These are phyloP conservation scores for Schizonepeta tenuifolia DNA, from an alignment of 257 asterid genomes.

Conservation along the genomic window DNA sequence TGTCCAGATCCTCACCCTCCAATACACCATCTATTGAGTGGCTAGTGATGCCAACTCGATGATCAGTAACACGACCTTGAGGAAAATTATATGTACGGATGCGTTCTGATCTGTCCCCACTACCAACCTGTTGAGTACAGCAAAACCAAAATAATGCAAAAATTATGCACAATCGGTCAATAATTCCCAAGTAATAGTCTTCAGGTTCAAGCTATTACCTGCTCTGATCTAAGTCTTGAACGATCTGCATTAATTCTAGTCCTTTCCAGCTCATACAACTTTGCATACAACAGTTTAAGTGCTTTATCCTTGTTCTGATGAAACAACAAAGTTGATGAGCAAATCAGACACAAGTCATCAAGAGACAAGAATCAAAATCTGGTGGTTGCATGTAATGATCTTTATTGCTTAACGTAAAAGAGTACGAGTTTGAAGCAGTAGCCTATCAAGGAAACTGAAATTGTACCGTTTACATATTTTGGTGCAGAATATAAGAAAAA, in stretches of 20 bases:
- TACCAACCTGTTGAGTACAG: constrained; percentile 72
- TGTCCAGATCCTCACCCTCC: constrained; percentile 84
- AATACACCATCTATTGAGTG: constrained; percentile 77
- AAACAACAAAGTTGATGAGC: constrained; percentile 22
- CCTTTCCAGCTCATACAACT: constrained; percentile 83
- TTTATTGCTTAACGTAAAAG: constrained; percentile 15
- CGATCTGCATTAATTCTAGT: constrained; percentile 61
- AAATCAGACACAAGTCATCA: constrained; percentile 10
- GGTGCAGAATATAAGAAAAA: not conserved
- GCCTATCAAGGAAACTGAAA: not conserved
- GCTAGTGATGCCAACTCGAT: constrained; percentile 87
- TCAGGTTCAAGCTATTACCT: constrained; percentile 49
- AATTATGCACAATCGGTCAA: not conserved
- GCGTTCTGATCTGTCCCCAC: constrained; percentile 98
- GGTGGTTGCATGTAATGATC: constrained; percentile 8
- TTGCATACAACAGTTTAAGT: constrained; percentile 82
- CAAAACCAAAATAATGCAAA: constrained; percentile 27
- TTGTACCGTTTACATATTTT: constrained; percentile 4
- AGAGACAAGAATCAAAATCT: constrained; percentile 24
- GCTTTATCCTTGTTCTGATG: constrained; percentile 91
- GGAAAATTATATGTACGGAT: constrained; percentile 97
- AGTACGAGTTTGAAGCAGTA: constrained; percentile 16
- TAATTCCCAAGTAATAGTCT: constrained; percentile 1
- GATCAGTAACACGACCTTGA: constrained; percentile 97
- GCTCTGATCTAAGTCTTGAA: constrained; percentile 82